Conservation (phyloP, 257 asterid species). For the Solanum raphanifolium region DNA sequence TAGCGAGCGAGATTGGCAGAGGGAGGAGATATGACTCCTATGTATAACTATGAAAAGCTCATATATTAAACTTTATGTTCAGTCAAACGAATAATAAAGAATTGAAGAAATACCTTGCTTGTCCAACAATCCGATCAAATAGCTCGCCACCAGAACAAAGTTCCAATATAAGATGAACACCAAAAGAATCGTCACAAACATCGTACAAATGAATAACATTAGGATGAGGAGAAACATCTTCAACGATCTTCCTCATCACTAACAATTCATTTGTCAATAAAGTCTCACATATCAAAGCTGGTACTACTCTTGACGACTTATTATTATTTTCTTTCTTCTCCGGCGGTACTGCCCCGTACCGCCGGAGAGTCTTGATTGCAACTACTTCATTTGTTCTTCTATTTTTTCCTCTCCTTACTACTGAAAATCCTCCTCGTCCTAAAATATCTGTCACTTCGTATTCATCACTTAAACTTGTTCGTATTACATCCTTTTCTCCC, state of each 20-base stretch:
- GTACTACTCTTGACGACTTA: not conserved
- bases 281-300: constrained; percentile 43
- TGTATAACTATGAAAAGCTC: too few relatives aligned
- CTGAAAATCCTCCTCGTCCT: constrained; percentile 84
- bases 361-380: constrained; percentile 60
- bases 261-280: constrained; percentile 61
- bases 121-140: constrained; percentile 69
- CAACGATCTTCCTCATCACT: constrained; percentile 74
- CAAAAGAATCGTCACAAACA: constrained; percentile 52
- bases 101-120: constrained; percentile 22
- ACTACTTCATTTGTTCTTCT: constrained; percentile 25
- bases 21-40: too few relatives aligned
- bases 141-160: constrained; percentile 79
- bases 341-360: constrained; percentile 22
- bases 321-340: not conserved
- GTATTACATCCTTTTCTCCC: constrained; percentile 24
- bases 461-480: constrained; percentile 41
- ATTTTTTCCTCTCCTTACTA: constrained; percentile 49
- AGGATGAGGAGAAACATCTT: constrained; percentile 78
- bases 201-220: constrained; percentile 68
- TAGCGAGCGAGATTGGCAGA: fast-evolving
- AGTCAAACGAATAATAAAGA: too few relatives aligned
- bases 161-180: constrained; percentile 65
- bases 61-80: too few relatives aligned
- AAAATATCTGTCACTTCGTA: constrained; percentile 56